phyloP scores from a whole-genome alignment of 2,329 filamentous ascomycete genomes.

The Didymosphaeria variabile region DNA sequence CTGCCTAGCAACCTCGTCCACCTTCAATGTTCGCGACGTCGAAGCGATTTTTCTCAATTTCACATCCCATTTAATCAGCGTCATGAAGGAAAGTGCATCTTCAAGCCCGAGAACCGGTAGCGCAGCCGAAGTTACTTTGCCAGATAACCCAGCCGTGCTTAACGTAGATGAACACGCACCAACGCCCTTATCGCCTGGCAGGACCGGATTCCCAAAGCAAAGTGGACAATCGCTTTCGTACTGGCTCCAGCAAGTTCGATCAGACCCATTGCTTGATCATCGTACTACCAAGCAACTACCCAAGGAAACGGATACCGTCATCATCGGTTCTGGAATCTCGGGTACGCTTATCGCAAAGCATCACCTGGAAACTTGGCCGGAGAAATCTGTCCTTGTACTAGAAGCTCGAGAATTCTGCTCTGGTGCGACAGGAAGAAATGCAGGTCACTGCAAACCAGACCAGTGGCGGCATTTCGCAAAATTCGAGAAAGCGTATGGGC shows the following conservation, averaged over 20 bases:
- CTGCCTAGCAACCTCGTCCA: background rate
- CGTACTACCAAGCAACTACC: slow-evolving; percentile 44
- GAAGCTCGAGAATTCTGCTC: slow-evolving; percentile 44
- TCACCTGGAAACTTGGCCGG: slow-evolving; percentile 31
- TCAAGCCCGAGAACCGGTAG: slow-evolving; percentile 14
- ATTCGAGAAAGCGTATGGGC: slow-evolving; percentile 36
- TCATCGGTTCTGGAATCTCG: slow-evolving; percentile 47
- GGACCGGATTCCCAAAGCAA: slow-evolving; percentile 36
- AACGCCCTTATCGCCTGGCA: slow-evolving; percentile 11
- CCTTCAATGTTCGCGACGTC: background rate
- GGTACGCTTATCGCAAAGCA: slow-evolving; percentile 33
- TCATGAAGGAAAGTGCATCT: slow-evolving; percentile 23
- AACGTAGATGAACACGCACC: slow-evolving; percentile 23
- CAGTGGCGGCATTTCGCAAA: slow-evolving; percentile 38
- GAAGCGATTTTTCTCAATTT: background rate
- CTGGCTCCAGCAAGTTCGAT: slow-evolving; percentile 41
- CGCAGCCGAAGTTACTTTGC: slow-evolving; percentile 18
- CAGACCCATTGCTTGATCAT: slow-evolving; percentile 35
- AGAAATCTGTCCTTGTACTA: slow-evolving; percentile 29
- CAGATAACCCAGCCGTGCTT: slow-evolving; percentile 22
- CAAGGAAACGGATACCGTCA: slow-evolving; percentile 39
- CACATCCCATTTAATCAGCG: background rate
- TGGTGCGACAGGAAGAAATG: slow-evolving; percentile 40
- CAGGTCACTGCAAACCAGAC: slow-evolving; percentile 39
- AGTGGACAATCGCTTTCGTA: slow-evolving; percentile 37